Percentiles rank a stretch among this genome's conserved stretches.
Conservation (phyloP, 108 stramenopile species). For the Heterococcus sp. region DNA sequence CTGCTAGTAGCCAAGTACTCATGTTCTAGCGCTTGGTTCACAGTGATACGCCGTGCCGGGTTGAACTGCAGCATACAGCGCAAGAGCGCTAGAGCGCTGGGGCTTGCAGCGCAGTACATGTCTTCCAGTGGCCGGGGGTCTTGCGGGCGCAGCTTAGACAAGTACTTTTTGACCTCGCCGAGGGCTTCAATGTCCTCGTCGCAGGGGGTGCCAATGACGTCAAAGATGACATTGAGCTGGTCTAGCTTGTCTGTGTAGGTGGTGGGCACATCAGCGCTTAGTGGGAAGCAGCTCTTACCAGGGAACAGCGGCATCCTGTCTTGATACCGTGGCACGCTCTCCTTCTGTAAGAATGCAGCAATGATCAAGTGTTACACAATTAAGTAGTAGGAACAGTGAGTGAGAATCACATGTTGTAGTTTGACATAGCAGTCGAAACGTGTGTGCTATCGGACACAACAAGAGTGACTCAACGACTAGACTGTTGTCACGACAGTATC, state of each 20-base stretch:
- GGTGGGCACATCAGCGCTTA: conserved; percentile 45
- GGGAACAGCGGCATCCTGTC: conserved; percentile 91
- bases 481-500: background rate
- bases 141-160: conserved; percentile 6
- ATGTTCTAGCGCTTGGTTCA: conserved; percentile 86
- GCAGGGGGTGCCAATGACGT: conserved; percentile 33
- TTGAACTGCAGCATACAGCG: conserved; percentile 85
- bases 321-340: conserved; percentile 55
- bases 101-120: conserved; percentile 37
- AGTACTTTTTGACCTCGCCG: conserved; percentile 19
- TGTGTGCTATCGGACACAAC: too few relatives aligned
- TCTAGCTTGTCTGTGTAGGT: conserved; percentile 66
- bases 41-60: conserved; percentile 80
- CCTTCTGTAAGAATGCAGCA: too few relatives aligned
- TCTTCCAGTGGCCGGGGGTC: conserved; percentile 18
- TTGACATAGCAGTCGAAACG: too few relatives aligned
- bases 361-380: too few relatives aligned
- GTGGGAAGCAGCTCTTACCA: conserved; percentile 89
- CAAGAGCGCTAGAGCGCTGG: conserved; percentile 79
- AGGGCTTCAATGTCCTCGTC: conserved; percentile 5
- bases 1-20: conserved; percentile 60
- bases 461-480: too few relatives aligned
- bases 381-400: too few relatives aligned
- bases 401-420: background rate
- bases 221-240: conserved; percentile 92